These are phyloP conservation scores for Quercus mongolica DNA, from an alignment of 306 rosid genomes.

Conservation along the genomic window DNA sequence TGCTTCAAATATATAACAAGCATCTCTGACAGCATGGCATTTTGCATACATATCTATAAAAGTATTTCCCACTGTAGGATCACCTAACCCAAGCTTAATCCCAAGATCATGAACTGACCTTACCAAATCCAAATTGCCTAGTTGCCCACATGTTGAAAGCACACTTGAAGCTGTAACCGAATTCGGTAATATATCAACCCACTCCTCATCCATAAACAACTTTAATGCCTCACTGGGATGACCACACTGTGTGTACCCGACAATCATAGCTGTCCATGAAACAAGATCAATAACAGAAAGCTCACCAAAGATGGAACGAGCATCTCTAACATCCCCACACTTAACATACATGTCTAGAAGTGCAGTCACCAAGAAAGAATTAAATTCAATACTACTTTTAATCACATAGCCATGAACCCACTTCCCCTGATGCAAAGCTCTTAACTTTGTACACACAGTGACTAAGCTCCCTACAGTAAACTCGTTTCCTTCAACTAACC, in stretches of 20 bases:
- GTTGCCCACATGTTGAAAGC: constrained; percentile 66
- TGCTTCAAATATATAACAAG: constrained; percentile 48
- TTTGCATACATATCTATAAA: constrained; percentile 66
- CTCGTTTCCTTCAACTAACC: constrained; percentile 47
- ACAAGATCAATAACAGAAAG: constrained; percentile 41
- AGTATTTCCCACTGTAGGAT: constrained; percentile 47
- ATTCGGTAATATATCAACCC: constrained; percentile 48
- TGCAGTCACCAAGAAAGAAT: constrained; percentile 39
- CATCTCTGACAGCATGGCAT: constrained; percentile 39
- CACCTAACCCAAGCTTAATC: constrained; percentile 48
- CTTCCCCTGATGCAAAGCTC: constrained; percentile 66
- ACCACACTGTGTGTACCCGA: constrained; percentile 62
- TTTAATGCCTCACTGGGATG: constrained; percentile 45
- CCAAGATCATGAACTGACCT: constrained; percentile 50
- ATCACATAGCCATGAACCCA: constrained; percentile 60
- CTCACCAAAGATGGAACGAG: constrained; percentile 50
- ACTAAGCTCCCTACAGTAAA: constrained; percentile 55
- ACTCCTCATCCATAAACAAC: constrained; percentile 38
- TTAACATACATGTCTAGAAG: constrained; percentile 69
- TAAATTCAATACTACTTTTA: constrained; percentile 40
- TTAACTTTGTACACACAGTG: constrained; percentile 47
- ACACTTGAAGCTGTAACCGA: constrained; percentile 57
- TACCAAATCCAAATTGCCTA: constrained; percentile 40
- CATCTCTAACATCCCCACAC: constrained; percentile 57
- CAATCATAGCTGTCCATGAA: constrained; percentile 82